These are phyloP conservation scores for Mycena galericulata DNA, from an alignment of 768 basidiomycete species.

Conservation along the genomic window DNA sequence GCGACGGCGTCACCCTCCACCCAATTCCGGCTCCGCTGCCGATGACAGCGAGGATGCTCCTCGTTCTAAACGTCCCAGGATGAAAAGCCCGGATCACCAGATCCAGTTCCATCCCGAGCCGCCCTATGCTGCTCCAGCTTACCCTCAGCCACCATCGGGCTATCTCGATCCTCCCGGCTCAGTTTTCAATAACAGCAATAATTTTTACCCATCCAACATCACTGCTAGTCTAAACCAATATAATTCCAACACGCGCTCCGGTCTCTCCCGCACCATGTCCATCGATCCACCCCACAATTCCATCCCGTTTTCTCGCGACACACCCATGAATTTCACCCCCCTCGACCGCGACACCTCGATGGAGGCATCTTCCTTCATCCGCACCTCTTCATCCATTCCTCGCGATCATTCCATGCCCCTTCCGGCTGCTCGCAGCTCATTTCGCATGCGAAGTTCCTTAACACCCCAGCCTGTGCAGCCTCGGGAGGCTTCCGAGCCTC, in stretches of 20 bases:
- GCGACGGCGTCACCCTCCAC: conserved; percentile 59
- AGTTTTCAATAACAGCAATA: conserved; percentile 48
- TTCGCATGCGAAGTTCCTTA: conserved; percentile 75
- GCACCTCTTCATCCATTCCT: conserved; percentile 42
- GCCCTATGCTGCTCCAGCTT: conserved; percentile 29
- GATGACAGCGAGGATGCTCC: conserved; percentile 49
- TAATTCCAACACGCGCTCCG: conserved; percentile 45
- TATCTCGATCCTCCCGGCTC: conserved; percentile 70
- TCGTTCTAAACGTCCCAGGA: conserved; percentile 65
- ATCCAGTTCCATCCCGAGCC: conserved; percentile 41
- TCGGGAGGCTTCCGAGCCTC: conserved; percentile 76
- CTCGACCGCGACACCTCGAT: conserved; percentile 57
- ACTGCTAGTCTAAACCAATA: conserved; percentile 39
- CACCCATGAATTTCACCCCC: conserved; percentile 53
- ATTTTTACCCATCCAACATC: conserved; percentile 29
- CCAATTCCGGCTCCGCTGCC: conserved; percentile 40
- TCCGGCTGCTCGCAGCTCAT: conserved; percentile 57
- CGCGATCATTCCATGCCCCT: conserved; percentile 64
- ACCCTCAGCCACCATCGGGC: conserved; percentile 37
- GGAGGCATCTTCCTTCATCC: conserved; percentile 41
- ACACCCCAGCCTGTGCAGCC: conserved; percentile 73
- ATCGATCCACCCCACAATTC: conserved; percentile 69
- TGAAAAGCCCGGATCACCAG: conserved; percentile 61
- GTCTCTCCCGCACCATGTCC: conserved; percentile 72
- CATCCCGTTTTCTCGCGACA: conserved; percentile 52